These are phyloP conservation scores for Candida pini DNA, from an alignment of 805 yeast species.

Conservation along the genomic window DNA sequence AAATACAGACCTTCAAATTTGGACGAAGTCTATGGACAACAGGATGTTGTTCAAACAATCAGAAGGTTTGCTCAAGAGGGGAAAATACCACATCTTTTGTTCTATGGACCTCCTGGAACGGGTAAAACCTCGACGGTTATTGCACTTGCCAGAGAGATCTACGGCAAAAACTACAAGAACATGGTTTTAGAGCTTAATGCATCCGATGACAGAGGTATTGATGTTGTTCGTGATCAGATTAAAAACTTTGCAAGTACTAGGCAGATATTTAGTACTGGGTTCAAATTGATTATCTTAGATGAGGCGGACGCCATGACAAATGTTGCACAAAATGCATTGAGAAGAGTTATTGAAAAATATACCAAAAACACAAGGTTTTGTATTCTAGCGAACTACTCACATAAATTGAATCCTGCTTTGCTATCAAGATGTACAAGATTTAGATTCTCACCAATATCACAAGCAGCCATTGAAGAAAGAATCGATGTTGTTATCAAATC, in stretches of 20 bases:
- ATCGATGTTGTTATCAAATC: slow-evolving; percentile 60
- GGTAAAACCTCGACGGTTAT: slow-evolving; percentile 87
- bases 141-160: slow-evolving; percentile 82
- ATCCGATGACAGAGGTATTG: slow-evolving; percentile 95
- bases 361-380: slow-evolving; percentile 95
- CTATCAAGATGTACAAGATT: slow-evolving; percentile 93
- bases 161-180: slow-evolving; percentile 73
- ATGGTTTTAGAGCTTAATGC: slow-evolving; percentile 96
- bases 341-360: slow-evolving; percentile 85
- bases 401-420: slow-evolving; percentile 91
- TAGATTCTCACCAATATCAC: slow-evolving; percentile 78
- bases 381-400: slow-evolving; percentile 92
- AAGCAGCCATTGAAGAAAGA: slow-evolving; percentile 62
- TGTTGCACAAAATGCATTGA: slow-evolving; percentile 77
- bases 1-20: slow-evolving; percentile 84
- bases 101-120: slow-evolving; percentile 95
- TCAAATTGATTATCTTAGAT: slow-evolving; percentile 86
- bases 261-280: slow-evolving; percentile 83
- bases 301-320: slow-evolving; percentile 96
- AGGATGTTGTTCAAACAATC: slow-evolving; percentile 78
- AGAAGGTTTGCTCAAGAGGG: slow-evolving; percentile 80
- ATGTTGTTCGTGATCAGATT: slow-evolving; percentile 95
- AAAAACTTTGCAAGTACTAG: slow-evolving; percentile 94
- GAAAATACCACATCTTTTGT: slow-evolving; percentile 81
- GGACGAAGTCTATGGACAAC: slow-evolving; percentile 89